phyloP scores from a whole-genome alignment of 441 rosid genomes.

The Erodium chrysanthum region DNA sequence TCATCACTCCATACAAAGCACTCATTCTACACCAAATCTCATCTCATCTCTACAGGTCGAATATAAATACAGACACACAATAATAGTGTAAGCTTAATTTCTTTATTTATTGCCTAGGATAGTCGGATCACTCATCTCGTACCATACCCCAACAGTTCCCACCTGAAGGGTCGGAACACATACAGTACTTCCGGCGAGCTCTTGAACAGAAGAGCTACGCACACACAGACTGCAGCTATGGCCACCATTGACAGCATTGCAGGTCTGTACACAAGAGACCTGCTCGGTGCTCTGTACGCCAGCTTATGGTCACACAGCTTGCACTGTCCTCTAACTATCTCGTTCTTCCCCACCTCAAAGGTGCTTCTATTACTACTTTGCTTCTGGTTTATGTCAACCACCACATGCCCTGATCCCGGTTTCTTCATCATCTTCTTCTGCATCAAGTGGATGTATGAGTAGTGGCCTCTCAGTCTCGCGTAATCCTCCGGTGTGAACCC shows the following conservation, averaged over 20 bases:
- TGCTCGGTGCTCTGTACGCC: constrained; percentile 33
- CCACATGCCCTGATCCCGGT: constrained; percentile 40
- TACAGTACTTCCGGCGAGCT: constrained; percentile 77
- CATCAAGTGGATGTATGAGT: constrained; percentile 70
- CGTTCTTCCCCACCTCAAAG: constrained; percentile 40
- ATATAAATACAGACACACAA: constrained; percentile 18
- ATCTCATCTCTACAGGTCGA: constrained; percentile 28
- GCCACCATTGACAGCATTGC: constrained; percentile 92
- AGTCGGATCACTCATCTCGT: constrained; percentile 15
- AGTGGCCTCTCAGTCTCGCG: constrained; percentile 84
- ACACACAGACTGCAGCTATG: constrained; percentile 83
- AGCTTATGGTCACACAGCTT: constrained; percentile 50
- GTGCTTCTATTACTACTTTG: constrained; percentile 31
- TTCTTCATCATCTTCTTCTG: constrained; percentile 59
- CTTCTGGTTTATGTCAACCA: constrained; percentile 35
- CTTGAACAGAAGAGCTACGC: constrained; percentile 87
- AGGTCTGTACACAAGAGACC: constrained; percentile 66
- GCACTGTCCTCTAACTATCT: constrained; percentile 30
- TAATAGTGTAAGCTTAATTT: constrained; percentile 30
- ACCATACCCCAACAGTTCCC: constrained; percentile 78
- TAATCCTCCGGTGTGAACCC: constrained; percentile 89
- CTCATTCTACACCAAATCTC: constrained; percentile 27
- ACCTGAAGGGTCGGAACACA: constrained; percentile 81
- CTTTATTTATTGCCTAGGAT: background rate
- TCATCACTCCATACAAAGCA: constrained; percentile 18